Evolutionary conservation across 805 yeast species (phyloP).

Genomic region (Blastobotrys muscicola): DNA sequence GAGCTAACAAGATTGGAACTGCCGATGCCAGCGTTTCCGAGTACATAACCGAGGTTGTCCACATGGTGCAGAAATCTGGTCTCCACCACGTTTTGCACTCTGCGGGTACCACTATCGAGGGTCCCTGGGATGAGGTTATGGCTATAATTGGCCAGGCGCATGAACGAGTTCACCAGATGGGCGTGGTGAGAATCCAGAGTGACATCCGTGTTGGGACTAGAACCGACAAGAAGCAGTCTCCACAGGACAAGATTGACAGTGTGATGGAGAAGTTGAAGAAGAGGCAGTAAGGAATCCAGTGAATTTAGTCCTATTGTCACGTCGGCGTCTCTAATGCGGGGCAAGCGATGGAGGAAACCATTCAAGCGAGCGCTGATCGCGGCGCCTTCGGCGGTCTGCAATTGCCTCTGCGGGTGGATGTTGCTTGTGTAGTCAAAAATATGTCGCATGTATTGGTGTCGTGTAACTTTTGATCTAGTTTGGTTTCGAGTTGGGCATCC

Average conservation of each 20-base stretch:
- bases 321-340: too few relatives aligned
- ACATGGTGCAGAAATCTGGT: conserved; percentile 49
- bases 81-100: conserved; percentile 68
- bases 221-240: conserved; percentile 62
- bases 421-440: too few relatives aligned
- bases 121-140: conserved; percentile 89
- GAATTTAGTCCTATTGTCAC: too few relatives aligned
- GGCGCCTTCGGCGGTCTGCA: too few relatives aligned
- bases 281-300: background rate
- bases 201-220: conserved; percentile 83
- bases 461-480: too few relatives aligned
- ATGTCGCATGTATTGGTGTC: too few relatives aligned
- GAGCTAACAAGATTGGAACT: conserved; percentile 56
- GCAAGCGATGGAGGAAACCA: too few relatives aligned
- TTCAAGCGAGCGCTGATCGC: too few relatives aligned
- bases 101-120: conserved; percentile 88
- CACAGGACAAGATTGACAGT: conserved; percentile 59
- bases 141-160: conserved; percentile 70
- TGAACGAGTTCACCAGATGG: conserved; percentile 57
- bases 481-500: too few relatives aligned
- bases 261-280: conserved; percentile 30
- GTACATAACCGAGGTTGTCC: conserved; percentile 64
- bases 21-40: conserved; percentile 69
- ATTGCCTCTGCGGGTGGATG: too few relatives aligned
- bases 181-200: conserved; percentile 71